These are phyloP conservation scores for Silene vulgaris DNA, from an alignment of 179 eudicot genomes.

Conservation along the genomic window DNA sequence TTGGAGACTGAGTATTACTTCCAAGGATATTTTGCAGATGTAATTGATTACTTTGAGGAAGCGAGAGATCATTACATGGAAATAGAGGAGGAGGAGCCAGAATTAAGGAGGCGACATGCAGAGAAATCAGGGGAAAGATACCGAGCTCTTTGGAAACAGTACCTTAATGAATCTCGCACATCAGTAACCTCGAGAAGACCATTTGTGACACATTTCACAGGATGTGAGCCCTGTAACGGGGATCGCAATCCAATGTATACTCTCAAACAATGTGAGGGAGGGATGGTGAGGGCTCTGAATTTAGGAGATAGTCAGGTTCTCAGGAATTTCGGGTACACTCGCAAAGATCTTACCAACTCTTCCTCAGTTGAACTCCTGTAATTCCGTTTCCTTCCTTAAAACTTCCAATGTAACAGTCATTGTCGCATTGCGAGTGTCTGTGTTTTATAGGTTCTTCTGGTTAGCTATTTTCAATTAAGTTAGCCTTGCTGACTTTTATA, in stretches of 20 bases:
- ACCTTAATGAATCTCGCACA: conserved; percentile 18
- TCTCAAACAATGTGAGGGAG: conserved; percentile 38
- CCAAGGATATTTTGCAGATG: conserved; percentile 41
- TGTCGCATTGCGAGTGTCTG: not conserved
- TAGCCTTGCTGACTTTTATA: not conserved
- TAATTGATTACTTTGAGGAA: conserved; percentile 29
- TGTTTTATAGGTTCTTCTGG: not conserved
- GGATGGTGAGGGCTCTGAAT: conserved; percentile 51
- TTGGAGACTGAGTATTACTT: conserved; percentile 38
- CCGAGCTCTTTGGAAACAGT: conserved; percentile 28
- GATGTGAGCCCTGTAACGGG: conserved; percentile 83
- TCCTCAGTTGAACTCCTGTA: conserved; percentile 33
- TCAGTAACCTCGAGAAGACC: conserved; percentile 29
- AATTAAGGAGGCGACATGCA: conserved; percentile 34
- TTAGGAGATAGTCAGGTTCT: conserved; percentile 75
- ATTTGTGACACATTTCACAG: conserved; percentile 52
- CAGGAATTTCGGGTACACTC: conserved; percentile 46
- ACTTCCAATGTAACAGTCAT: not conserved
- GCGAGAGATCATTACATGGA: conserved; percentile 21
- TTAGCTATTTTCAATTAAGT: not conserved
- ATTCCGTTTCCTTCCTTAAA: not conserved
- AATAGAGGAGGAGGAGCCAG: conserved; percentile 21
- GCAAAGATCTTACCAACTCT: conserved; percentile 32
- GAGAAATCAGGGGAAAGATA: conserved; percentile 31
- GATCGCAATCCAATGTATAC: conserved; percentile 40